These are phyloP conservation scores for Cyclotella distinguenda DNA, from an alignment of 108 stramenopile genomes.

Conservation along the genomic window DNA sequence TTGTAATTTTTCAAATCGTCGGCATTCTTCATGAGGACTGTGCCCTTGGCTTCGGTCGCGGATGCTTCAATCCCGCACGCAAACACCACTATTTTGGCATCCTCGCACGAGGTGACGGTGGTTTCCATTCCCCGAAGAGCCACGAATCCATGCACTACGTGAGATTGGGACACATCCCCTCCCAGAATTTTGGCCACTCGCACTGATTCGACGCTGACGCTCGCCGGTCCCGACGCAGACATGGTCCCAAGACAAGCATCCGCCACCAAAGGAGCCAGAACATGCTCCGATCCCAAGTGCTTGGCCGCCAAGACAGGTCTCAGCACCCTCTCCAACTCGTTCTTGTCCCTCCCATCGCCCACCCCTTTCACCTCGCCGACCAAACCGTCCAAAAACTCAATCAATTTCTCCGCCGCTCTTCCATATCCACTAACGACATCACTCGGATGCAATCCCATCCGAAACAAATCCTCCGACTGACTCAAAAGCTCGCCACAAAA, in stretches of 20 bases:
- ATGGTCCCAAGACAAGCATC: slow-evolving; percentile 90
- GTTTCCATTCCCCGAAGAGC: slow-evolving; percentile 87
- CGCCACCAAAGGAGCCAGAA: slow-evolving; percentile 89
- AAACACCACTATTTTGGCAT: slow-evolving; percentile 94
- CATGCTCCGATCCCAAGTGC: slow-evolving; percentile 81
- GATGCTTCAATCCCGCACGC: slow-evolving; percentile 95
- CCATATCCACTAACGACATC: slow-evolving; percentile 94
- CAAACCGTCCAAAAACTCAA: slow-evolving; percentile 70
- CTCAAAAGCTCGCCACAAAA: slow-evolving; percentile 92
- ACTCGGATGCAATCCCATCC: slow-evolving; percentile 89
- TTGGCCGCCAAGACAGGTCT: slow-evolving; percentile 90
- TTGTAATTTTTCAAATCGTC: slow-evolving; percentile 98
- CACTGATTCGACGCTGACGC: slow-evolving; percentile 80
- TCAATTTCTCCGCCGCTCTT: slow-evolving; percentile 66
- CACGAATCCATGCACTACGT: slow-evolving; percentile 92
- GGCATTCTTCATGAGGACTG: slow-evolving; percentile 97
- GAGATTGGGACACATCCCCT: slow-evolving; percentile 76
- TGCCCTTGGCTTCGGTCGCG: slow-evolving; percentile 98
- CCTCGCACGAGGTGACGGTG: slow-evolving; percentile 60
- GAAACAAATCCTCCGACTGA: slow-evolving; percentile 90
- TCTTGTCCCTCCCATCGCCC: slow-evolving; percentile 52
- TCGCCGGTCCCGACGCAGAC: slow-evolving; percentile 44
- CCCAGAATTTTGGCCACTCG: slow-evolving; percentile 96
- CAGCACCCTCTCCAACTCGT: slow-evolving; percentile 61
- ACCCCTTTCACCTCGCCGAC: slow-evolving; percentile 48